Conservation (phyloP, 352 stramenopile species). For the Pythium phragmitis region DNA sequence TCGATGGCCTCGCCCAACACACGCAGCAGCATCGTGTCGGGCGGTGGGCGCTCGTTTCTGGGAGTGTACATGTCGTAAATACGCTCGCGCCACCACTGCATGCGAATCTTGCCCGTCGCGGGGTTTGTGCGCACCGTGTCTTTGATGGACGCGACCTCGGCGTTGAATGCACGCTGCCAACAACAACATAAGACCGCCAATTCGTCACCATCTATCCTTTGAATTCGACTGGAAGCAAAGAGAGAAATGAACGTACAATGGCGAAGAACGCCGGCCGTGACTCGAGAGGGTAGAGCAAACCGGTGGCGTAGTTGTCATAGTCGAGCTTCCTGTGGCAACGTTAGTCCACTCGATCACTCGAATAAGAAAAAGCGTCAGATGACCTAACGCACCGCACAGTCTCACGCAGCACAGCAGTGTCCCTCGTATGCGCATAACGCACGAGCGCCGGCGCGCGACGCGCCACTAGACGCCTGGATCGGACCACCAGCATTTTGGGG, state of each 20-base stretch:
- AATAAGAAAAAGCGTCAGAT: background rate
- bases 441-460: constrained; percentile 9
- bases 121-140: constrained; percentile 86
- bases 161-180: constrained; percentile 83
- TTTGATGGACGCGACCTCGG: constrained; percentile 89
- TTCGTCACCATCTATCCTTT: background rate
- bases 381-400: constrained; percentile 35
- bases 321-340: constrained; percentile 58
- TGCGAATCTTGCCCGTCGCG: constrained; percentile 85
- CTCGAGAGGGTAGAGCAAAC: constrained; percentile 63
- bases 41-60: constrained; percentile 10
- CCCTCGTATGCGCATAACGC: constrained; percentile 29
- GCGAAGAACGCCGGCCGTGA: constrained; percentile 74
- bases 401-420: constrained; percentile 39
- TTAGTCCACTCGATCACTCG: background rate
- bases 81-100: constrained; percentile 92
- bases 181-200: background rate
- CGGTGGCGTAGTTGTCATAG: constrained; percentile 84
- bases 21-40: constrained; percentile 66
- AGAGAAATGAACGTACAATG: constrained; percentile 41
- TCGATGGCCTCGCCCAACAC: constrained; percentile 68
- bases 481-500: constrained; percentile 32
- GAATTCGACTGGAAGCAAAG: background rate
- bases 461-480: constrained; percentile 11
- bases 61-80: constrained; percentile 69